Percentiles rank a stretch among this genome's conserved stretches.
These are phyloP conservation scores for Kappamyces sp. DNA, from an alignment of 192 early-diverging fungal genomes.

Conservation along the genomic window DNA sequence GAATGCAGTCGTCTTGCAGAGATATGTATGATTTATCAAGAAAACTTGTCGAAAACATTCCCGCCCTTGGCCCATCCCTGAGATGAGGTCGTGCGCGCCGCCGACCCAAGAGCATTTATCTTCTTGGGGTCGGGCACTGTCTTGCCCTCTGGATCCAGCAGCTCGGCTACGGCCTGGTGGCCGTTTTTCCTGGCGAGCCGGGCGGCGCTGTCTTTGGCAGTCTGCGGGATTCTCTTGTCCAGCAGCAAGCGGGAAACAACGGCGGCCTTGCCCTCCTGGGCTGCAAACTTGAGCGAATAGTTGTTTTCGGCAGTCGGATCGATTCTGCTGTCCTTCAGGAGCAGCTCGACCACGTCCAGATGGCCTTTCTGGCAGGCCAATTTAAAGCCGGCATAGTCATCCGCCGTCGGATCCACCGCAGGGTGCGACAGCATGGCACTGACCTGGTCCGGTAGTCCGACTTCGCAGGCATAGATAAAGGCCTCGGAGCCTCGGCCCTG, in stretches of 20 bases:
- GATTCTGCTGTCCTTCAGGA: background rate
- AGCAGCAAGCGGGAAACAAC: background rate
- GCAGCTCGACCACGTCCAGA: background rate
- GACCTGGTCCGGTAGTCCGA: no score
- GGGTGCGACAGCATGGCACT: no score
- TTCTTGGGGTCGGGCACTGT: background rate
- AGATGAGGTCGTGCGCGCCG: no score
- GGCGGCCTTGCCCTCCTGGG: background rate
- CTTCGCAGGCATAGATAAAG: no score
- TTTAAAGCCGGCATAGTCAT: no score
- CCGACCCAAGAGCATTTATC: no score
- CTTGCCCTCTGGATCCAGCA: background rate
- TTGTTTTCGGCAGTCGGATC: background rate
- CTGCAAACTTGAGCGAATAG: slow-evolving; percentile 1
- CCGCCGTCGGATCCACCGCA: no score
- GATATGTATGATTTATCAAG: slow-evolving; percentile 27
- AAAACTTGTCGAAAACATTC: background rate
- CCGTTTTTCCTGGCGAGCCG: background rate
- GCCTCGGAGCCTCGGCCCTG: background rate
- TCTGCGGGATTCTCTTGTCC: background rate
- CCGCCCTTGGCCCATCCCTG: no score
- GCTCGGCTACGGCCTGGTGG: background rate
- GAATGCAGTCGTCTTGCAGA: slow-evolving; percentile 82
- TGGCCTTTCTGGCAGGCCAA: no score
- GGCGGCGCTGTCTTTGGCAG: background rate